These are phyloP conservation scores for Naumovozyma dairenensis DNA, from an alignment of 805 yeast species.

Conservation along the genomic window DNA sequence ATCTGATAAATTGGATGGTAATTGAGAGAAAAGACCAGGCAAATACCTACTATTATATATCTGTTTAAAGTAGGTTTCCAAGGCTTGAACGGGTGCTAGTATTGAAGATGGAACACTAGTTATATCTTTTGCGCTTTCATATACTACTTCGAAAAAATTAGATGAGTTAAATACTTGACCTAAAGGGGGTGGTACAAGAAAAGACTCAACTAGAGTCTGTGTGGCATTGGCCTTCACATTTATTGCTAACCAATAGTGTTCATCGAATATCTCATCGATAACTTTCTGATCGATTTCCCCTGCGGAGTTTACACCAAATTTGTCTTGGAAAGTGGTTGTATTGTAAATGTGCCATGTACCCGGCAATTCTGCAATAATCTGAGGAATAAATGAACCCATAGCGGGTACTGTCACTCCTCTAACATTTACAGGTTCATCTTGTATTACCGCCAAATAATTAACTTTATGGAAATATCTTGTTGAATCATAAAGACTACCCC, in stretches of 20 bases:
- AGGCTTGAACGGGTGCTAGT: constrained; percentile 32
- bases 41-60: constrained; percentile 14
- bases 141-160: constrained; percentile 32
- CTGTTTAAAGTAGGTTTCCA: constrained; percentile 28
- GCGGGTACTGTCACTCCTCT: constrained; percentile 38
- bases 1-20: constrained; percentile 13
- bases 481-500: constrained; percentile 31
- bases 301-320: constrained; percentile 12
- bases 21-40: constrained; percentile 24
- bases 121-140: constrained; percentile 60
- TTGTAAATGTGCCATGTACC: constrained; percentile 28
- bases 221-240: constrained; percentile 44
- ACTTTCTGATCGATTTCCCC: constrained; percentile 31
- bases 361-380: background rate
- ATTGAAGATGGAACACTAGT: constrained; percentile 38
- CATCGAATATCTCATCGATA: constrained; percentile 37
- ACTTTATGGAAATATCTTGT: constrained; percentile 8
- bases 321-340: constrained; percentile 17
- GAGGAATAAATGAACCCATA: background rate
- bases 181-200: constrained; percentile 3
- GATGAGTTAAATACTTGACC: constrained; percentile 14
- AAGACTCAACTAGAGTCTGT: constrained; percentile 17
- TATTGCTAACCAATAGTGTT: constrained; percentile 55
- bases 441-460: constrained; percentile 3
- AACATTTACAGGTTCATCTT: constrained; percentile 2